These are phyloP conservation scores for Cercospora janseana DNA, from an alignment of 2,329 filamentous ascomycete species.

Conservation along the genomic window DNA sequence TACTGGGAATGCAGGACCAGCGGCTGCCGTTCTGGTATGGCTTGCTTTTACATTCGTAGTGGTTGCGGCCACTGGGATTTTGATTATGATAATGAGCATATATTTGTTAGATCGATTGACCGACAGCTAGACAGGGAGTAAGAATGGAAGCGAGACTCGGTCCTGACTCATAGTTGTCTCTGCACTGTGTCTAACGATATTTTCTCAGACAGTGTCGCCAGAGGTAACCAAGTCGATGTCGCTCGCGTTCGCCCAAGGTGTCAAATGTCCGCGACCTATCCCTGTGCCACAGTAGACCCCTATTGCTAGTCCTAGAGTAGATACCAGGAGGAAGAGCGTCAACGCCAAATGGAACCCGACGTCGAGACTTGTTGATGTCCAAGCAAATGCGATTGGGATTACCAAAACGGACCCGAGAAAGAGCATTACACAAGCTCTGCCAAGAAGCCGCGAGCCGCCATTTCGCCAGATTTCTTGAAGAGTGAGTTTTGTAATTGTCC, in stretches of 20 bases:
- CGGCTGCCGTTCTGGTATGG: slow-evolving; percentile 15
- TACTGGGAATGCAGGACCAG: slow-evolving; percentile 13
- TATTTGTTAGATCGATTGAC: slow-evolving; percentile 2
- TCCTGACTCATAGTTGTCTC: background rate
- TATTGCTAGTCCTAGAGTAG: slow-evolving; percentile 5
- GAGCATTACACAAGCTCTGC: background rate
- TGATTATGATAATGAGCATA: slow-evolving; percentile 7
- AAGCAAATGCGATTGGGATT: slow-evolving; percentile 16
- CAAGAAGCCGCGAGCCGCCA: background rate
- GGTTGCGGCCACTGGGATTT: slow-evolving; percentile 4
- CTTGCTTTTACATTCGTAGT: slow-evolving; percentile 9
- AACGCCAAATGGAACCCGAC: slow-evolving; percentile 13
- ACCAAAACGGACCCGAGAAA: slow-evolving; percentile 8
- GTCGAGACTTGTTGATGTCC: slow-evolving; percentile 12
- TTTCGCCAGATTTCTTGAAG: slow-evolving; percentile 7
- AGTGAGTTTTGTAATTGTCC: slow-evolving; percentile 4
- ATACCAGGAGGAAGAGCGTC: slow-evolving; percentile 11
- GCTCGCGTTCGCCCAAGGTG: background rate
- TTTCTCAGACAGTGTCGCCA: background rate
- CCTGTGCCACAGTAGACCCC: background rate
- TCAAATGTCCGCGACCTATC: background rate
- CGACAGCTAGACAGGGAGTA: background rate
- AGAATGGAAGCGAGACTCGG: background rate
- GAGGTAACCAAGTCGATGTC: too few species aligned
- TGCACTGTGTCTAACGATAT: background rate